Conservation (phyloP, 371 early-diverging fungal species). For the Haplosporangium sp. region DNA sequence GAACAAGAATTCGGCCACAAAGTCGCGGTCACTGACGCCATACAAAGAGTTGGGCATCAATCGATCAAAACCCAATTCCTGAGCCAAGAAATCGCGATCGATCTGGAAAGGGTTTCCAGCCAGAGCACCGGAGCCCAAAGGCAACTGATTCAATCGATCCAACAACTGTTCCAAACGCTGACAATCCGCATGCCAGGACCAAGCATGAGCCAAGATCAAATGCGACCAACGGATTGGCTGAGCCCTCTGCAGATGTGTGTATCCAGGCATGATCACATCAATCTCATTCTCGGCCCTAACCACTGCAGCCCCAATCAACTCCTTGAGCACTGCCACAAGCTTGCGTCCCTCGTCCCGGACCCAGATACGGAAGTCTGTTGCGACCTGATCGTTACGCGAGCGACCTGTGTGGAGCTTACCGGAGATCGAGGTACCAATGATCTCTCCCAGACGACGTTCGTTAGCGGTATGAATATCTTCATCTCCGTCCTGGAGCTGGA, state of each 20-base stretch:
- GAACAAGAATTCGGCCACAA: conserved; percentile 95
- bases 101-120: conserved; percentile 98
- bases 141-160: conserved; percentile 84
- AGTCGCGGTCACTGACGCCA: conserved; percentile 95
- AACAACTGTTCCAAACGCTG: conserved; percentile 84
- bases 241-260: conserved; percentile 98
- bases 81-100: conserved; percentile 88
- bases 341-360: conserved; percentile 81
- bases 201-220: conserved; percentile 88
- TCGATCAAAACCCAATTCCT: conserved; percentile 88
- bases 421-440: conserved; percentile 87
- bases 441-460: conserved; percentile 93
- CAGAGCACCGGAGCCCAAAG: conserved; percentile 94
- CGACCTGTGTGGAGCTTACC: conserved; percentile 98
- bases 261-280: conserved; percentile 96
- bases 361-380: conserved; percentile 98
- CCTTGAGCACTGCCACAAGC: conserved; percentile 74
- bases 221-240: conserved; percentile 98
- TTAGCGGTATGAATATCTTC: conserved; percentile 99
- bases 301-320: conserved; percentile 78
- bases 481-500: conserved; percentile 83
- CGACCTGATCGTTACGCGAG: conserved; percentile 95
- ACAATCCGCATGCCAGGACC: conserved; percentile 89
- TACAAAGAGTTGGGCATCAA: conserved; percentile 89
- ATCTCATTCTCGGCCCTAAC: conserved; percentile 87